Evolutionary conservation across 2,329 filamentous ascomycete genomes (phyloP), one percentile per base, ranked within the genome.

Genomic region (Erysiphe neolycopersici): DNA sequence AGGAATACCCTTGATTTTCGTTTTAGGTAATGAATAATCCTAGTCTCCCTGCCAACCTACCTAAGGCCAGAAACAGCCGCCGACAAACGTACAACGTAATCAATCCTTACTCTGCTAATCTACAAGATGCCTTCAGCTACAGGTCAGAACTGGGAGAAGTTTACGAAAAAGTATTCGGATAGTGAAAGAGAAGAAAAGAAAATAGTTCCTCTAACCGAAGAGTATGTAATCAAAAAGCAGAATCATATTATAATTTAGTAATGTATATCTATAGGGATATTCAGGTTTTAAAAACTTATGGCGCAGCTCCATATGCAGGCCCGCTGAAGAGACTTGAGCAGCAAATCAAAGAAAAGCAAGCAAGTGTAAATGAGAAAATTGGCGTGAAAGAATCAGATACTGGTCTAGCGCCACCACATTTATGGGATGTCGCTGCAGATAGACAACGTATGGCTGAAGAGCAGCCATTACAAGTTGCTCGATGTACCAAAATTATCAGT

Each of bases 111-210:
- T 10, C 10, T 17, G 10, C 33, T 29, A 30, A n/a, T 4, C 12
- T 22, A 29, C 19, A 38, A 43, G 6, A 43, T 43, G 42, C 42
- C 42, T 43, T 43, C 42, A 22, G 42, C 42, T 17, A 43, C 42
- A 56, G 89, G 89, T 60, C 65, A 71, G 62, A 82, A 74, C 71
- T 98, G 89, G 89, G 89, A 98, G 71, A 95, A 95, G 68, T 95
- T 93, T 70, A 73, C 81, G 66, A 94, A 95, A 71, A 85, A 77
- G 47, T 98, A 82, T 59, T 87, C 79, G 58, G 89, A 98, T 58
- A 89, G 98, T 56, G 89, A 95, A 61, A 69, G 85, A 62, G 84
- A 92, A 61, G 89, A 98, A 71, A 98, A 98, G 78, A 98, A 98
- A 74, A 98, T 98, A 59, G 87, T 84, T 47, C 89, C 89, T 51